These are phyloP conservation scores for Nannochloropsis gaditana DNA, from an alignment of 108 stramenopile species.

Conservation along the genomic window DNA sequence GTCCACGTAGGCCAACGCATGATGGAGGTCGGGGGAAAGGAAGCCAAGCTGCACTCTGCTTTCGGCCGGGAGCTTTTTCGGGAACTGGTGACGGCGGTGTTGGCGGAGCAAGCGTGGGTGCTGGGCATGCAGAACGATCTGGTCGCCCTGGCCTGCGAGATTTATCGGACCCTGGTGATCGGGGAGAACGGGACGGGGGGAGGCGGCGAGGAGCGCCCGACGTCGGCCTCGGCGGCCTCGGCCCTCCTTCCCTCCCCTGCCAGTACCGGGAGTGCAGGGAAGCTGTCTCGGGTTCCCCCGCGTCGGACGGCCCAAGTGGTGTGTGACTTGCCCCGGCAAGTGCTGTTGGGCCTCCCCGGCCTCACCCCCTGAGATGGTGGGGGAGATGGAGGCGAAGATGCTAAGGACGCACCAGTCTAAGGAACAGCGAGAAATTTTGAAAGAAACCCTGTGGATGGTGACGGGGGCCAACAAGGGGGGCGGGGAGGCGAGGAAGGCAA, in stretches of 20 bases:
- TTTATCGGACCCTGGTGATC: not conserved
- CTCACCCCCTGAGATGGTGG: not conserved
- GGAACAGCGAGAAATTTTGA: not conserved
- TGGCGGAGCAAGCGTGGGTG: not conserved
- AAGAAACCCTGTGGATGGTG: not conserved
- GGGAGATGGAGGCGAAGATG: not conserved
- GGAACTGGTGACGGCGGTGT: not conserved
- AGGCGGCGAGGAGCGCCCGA: not conserved
- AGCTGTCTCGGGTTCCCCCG: not conserved
- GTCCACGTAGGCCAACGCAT: not conserved
- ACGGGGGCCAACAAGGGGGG: not conserved
- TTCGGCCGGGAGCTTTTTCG: not conserved
- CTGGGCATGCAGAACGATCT: not conserved
- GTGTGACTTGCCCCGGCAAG: not conserved
- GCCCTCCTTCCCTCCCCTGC: too few species aligned
- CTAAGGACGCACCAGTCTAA: not conserved
- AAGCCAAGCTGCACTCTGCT: not conserved
- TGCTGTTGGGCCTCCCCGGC: not conserved
- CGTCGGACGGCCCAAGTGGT: not conserved
- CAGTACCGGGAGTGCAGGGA: not conserved
- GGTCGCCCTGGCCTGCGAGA: not conserved
- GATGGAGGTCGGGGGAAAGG: not conserved
- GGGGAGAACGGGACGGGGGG: not conserved
- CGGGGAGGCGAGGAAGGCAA: not conserved
- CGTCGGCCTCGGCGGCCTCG: too few species aligned